Conservation (phyloP, 768 basidiomycete genomes). For the Leccinum imitatum region DNA sequence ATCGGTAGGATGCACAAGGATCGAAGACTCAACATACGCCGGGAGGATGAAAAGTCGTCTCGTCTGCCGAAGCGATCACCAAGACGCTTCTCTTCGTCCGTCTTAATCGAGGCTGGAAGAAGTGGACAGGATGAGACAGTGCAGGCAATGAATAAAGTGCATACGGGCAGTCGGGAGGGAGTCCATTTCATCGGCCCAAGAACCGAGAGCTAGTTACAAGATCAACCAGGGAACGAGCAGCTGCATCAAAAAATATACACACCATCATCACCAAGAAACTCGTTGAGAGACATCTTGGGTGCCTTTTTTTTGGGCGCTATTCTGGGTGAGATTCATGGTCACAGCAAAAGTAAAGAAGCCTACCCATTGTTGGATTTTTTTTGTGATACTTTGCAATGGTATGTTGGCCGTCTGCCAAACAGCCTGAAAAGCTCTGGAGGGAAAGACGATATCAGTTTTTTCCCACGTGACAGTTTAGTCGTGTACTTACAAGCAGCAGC, state of each 20-base stretch:
- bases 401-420: neutral
- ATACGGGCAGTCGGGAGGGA: slow-evolving; percentile 88
- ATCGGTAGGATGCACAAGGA: slow-evolving; percentile 10
- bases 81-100: slow-evolving; percentile 62
- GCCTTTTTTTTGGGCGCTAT: slow-evolving; percentile 88
- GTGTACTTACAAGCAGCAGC: neutral
- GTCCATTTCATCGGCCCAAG: slow-evolving; percentile 99
- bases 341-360: neutral
- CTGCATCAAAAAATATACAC: slow-evolving; percentile 34
- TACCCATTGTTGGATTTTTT: slow-evolving; percentile 29
- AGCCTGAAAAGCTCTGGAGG: slow-evolving; percentile 21
- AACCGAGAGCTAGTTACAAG: slow-evolving; percentile 65
- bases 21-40: slow-evolving; percentile 47
- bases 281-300: slow-evolving; percentile 90
- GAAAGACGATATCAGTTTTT: slow-evolving; percentile 23
- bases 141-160: slow-evolving; percentile 34
- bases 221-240: slow-evolving; percentile 14
- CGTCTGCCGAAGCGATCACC: slow-evolving; percentile 56
- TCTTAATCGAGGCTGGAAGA: slow-evolving; percentile 61
- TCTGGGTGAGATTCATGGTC: slow-evolving; percentile 6
- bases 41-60: slow-evolving; percentile 64
- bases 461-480: slow-evolving; percentile 29
- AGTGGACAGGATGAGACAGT: slow-evolving; percentile 14
- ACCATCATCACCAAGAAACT: slow-evolving; percentile 89
- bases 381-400: slow-evolving; percentile 12